A percentile compares a stretch with the other conserved stretches of the same genome.
These are phyloP conservation scores for Groenewaldozyma tartarivorans DNA, from an alignment of 805 yeast genomes.

Conservation along the genomic window DNA sequence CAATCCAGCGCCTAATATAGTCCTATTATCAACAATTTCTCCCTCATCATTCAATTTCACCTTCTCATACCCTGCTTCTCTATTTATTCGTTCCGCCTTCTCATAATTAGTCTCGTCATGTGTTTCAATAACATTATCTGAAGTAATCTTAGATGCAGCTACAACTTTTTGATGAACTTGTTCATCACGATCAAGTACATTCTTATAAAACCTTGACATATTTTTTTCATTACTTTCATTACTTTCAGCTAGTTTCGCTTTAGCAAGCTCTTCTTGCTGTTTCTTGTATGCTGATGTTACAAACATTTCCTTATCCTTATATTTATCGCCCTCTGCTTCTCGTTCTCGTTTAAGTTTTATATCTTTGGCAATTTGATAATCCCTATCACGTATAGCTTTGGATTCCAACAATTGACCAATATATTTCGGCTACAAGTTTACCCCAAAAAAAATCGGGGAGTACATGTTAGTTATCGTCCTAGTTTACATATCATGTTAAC, in stretches of 20 bases:
- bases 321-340: constrained; percentile 32
- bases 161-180: constrained; percentile 13
- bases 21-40: constrained; percentile 22
- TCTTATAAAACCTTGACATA: constrained; percentile 14
- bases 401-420: constrained; percentile 37
- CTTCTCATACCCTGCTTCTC: constrained; percentile 15
- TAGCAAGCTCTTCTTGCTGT: constrained; percentile 27
- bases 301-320: constrained; percentile 35
- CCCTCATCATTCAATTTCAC: constrained; percentile 20
- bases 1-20: constrained; percentile 20
- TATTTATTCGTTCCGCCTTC: constrained; percentile 14
- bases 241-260: constrained; percentile 15
- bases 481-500: neutral
- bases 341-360: constrained; percentile 31
- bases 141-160: constrained; percentile 5
- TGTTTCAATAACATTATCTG: neutral
- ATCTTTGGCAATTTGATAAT: constrained; percentile 33
- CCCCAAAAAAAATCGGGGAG: neutral
- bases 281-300: constrained; percentile 40
- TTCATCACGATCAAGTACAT: constrained; percentile 17
- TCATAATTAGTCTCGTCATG: constrained; percentile 7
- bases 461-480: neutral
- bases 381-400: constrained; percentile 36
- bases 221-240: constrained; percentile 11
- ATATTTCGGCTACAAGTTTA: constrained; percentile 25